phyloP scores from a whole-genome alignment of 805 yeast species.

The Cyberlindnera maritima region DNA sequence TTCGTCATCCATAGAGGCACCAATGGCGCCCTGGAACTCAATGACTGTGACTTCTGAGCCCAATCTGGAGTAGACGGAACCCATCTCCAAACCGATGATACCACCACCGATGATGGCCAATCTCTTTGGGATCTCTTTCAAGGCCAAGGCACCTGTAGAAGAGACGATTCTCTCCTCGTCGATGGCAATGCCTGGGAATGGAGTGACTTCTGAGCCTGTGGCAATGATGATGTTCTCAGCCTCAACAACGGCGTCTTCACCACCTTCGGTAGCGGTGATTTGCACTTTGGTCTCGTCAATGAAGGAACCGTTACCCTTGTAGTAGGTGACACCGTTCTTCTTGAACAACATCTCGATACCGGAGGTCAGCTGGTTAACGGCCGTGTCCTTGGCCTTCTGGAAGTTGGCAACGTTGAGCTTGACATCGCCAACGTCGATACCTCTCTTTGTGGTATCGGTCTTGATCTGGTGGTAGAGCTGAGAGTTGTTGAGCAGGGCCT shows the following conservation, averaged over 20 bases:
- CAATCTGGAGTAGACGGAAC: conserved; percentile 92
- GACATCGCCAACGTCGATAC: conserved; percentile 84
- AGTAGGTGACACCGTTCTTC: conserved; percentile 91
- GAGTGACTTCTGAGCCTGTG: conserved; percentile 97
- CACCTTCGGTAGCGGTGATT: conserved; percentile 85
- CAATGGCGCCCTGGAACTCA: conserved; percentile 87
- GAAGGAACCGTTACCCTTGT: conserved; percentile 90
- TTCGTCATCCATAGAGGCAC: conserved; percentile 98
- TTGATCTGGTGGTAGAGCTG: conserved; percentile 86
- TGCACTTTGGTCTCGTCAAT: conserved; percentile 73
- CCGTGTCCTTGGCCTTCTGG: conserved; percentile 89
- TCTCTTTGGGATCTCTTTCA: conserved; percentile 89
- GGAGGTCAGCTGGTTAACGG: conserved; percentile 84
- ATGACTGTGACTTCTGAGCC: conserved; percentile 94
- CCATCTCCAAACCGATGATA: conserved; percentile 99
- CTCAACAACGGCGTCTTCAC: conserved; percentile 66
- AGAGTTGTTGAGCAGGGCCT: conserved; percentile 91
- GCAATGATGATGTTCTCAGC: conserved; percentile 93
- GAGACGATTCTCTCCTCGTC: conserved; percentile 97
- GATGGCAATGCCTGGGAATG: conserved; percentile 96
- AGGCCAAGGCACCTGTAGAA: conserved; percentile 86
- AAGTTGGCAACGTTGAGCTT: conserved; percentile 71
- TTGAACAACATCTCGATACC: conserved; percentile 95
- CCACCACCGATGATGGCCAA: conserved; percentile 97
- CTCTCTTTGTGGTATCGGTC: conserved; percentile 82